Evolutionary conservation across 208 protist species (phyloP), one percentile per base, ranked within the genome.

Genomic region (Leishmania martiniquensis): DNA sequence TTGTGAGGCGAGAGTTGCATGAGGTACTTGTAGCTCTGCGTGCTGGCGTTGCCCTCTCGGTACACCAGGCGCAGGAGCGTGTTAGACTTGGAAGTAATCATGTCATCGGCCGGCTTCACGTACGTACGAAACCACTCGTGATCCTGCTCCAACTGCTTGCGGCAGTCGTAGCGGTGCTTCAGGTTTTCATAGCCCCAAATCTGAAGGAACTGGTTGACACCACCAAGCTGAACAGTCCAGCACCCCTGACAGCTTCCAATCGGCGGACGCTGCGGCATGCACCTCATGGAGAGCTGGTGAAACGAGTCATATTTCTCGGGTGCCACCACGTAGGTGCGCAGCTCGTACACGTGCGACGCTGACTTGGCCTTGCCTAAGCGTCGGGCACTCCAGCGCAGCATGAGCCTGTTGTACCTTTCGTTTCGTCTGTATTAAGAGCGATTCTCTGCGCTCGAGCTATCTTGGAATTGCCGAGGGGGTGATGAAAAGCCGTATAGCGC

Each of bases 111-210:
- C 17, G 83, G 82, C 49, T 83, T 75, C 32, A 78, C 73, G 62
- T 88, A 93, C 17, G 74, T 86, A 29, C 83, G 84, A 47, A 84
- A 67, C 93, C 91, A 95, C 45, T 93, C 89, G 60, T 85, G 77
- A 73, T 97, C 87, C 15, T 75, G 76, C 52, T 86, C 82, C n/a
- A 97, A 70, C 47, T 75, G 49, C 68, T 85, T 88, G 44, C 77
- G 80, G 52, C 70, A 85, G 32, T 94, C 59, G 76, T 93, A 90
- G 72, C 93, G 90, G 70, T 97, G 90, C 77, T 86, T 69, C 42
- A 97, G 83, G 67, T 83, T 87, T 45, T 95, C 87, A 72, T 93
- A 97, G 73, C 93, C 78, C 91, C 93, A 95, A 37, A 97, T 77
- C 57, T 94, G 88, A 17, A 93, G 49, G 69, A 89, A 88, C 81